Conservation (phyloP, 768 basidiomycete genomes). For the Agrocybe praecox region DNA sequence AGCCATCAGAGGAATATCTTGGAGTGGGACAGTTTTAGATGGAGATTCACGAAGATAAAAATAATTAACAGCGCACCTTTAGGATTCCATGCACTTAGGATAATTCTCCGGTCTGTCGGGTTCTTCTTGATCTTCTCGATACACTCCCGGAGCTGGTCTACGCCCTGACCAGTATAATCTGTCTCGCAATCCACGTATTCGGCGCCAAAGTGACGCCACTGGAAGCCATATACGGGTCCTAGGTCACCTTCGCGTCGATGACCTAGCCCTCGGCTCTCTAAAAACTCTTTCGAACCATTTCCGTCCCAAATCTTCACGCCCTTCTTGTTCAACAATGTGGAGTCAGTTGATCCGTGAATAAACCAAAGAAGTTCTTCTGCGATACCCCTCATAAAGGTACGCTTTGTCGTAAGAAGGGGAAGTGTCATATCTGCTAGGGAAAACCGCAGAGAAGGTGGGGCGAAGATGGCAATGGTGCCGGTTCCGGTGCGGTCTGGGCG, state of each 20-base stretch:
- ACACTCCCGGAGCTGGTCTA: slow-evolving; percentile 90
- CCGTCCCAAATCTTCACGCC: slow-evolving; percentile 99
- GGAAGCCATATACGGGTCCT: slow-evolving; percentile 97
- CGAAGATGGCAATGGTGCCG: slow-evolving; percentile 90
- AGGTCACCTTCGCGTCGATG: slow-evolving; percentile 90
- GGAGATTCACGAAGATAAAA: background rate
- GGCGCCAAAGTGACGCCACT: slow-evolving; percentile 96
- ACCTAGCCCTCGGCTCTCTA: slow-evolving; percentile 81
- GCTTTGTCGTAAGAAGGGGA: slow-evolving; percentile 93
- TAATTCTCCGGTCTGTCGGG: slow-evolving; percentile 92
- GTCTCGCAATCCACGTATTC: slow-evolving; percentile 72
- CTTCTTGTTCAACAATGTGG: slow-evolving; percentile 70
- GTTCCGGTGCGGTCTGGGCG: slow-evolving; percentile 95
- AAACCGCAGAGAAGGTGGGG: slow-evolving; percentile 89
- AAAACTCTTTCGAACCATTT: slow-evolving; percentile 86
- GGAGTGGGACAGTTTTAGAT: background rate
- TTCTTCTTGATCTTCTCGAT: slow-evolving; percentile 91
- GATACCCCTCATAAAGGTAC: slow-evolving; percentile 90
- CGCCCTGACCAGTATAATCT: slow-evolving; percentile 82
- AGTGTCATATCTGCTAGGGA: slow-evolving; percentile 74
- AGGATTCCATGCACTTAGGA: slow-evolving; percentile 97
- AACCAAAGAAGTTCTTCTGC: slow-evolving; percentile 97
- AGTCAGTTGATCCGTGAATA: slow-evolving; percentile 81
- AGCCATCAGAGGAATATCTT: slow-evolving; percentile 94
- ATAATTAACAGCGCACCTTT: slow-evolving; percentile 66